Conservation (phyloP, 306 rosid species). For the Leucaena leucocephala region DNA sequence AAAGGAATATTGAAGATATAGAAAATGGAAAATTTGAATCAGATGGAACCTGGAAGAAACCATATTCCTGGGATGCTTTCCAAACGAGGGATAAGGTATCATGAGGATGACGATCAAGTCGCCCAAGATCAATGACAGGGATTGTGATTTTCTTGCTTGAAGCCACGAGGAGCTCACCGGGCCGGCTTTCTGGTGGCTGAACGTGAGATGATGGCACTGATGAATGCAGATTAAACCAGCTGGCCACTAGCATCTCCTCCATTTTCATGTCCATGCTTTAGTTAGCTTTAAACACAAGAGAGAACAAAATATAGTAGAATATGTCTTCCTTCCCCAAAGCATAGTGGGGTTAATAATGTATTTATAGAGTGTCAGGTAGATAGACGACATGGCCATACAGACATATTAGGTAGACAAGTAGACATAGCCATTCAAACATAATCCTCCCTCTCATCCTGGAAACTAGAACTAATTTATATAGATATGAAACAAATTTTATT, state of each 20-base stretch:
- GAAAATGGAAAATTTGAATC: neutral
- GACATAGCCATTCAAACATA: too few species aligned
- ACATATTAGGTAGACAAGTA: too few species aligned
- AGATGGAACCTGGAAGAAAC: neutral
- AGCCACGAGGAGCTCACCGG: neutral
- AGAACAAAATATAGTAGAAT: neutral
- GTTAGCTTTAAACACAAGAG: neutral
- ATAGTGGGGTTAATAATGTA: neutral
- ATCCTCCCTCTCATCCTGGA: too few species aligned
- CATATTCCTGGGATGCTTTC: conserved; percentile 1
- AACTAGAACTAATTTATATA: too few species aligned
- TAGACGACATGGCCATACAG: neutral
- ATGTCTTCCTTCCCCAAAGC: neutral
- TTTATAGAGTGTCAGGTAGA: neutral
- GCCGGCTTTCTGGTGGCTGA: neutral
- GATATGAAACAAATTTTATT: too few species aligned
- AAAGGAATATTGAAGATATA: too few species aligned
- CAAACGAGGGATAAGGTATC: neutral
- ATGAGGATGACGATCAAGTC: neutral
- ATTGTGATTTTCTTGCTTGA: neutral
- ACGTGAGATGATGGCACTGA: neutral
- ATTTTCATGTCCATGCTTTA: neutral
- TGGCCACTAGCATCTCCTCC: neutral
- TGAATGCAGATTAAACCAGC: neutral
- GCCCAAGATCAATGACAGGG: neutral